phyloP scores from a whole-genome alignment of 768 basidiomycete genomes.

The Xanthoconium stramineum region DNA sequence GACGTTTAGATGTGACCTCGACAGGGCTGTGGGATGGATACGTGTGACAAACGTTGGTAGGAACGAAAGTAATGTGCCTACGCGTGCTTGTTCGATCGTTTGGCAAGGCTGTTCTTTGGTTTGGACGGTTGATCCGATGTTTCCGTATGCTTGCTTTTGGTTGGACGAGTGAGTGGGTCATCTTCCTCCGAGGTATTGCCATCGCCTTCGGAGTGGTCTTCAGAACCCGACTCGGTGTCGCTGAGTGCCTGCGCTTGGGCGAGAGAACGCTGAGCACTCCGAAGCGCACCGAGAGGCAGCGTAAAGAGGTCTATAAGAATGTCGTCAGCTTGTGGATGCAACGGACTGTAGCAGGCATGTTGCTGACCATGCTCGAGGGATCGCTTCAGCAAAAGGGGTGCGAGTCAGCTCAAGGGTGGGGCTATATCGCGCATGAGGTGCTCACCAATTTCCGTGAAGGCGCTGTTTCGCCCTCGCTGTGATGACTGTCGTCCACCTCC shows the following conservation, averaged over 20 bases:
- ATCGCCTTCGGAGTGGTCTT: slow-evolving; percentile 18
- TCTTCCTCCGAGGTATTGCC: slow-evolving; percentile 9
- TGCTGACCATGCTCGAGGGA: slow-evolving; percentile 28
- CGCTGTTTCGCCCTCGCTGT: not conserved
- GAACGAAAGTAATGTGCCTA: slow-evolving; percentile 39
- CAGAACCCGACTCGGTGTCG: slow-evolving; percentile 37
- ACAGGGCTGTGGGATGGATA: slow-evolving; percentile 51
- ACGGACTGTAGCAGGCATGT: not conserved
- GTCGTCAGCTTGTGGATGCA: slow-evolving; percentile 4
- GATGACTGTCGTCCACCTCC: slow-evolving; percentile 3
- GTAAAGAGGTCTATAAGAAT: slow-evolving; percentile 47
- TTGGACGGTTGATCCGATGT: slow-evolving; percentile 40
- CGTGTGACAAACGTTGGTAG: not conserved
- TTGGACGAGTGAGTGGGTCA: slow-evolving; percentile 2
- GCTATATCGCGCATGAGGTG: not conserved
- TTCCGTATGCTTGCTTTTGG: slow-evolving; percentile 33
- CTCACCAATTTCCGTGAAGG: slow-evolving; percentile 20
- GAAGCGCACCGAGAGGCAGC: slow-evolving; percentile 61
- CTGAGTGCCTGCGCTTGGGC: slow-evolving; percentile 38
- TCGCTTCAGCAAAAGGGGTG: slow-evolving; percentile 12
- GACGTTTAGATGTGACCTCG: slow-evolving; percentile 81
- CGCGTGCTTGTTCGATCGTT: slow-evolving; percentile 84
- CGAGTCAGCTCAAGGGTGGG: not conserved
- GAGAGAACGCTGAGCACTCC: slow-evolving; percentile 60
- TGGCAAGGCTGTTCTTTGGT: slow-evolving; percentile 47